Conservation (phyloP, 768 basidiomycete genomes). For the Suillus plorans region DNA sequence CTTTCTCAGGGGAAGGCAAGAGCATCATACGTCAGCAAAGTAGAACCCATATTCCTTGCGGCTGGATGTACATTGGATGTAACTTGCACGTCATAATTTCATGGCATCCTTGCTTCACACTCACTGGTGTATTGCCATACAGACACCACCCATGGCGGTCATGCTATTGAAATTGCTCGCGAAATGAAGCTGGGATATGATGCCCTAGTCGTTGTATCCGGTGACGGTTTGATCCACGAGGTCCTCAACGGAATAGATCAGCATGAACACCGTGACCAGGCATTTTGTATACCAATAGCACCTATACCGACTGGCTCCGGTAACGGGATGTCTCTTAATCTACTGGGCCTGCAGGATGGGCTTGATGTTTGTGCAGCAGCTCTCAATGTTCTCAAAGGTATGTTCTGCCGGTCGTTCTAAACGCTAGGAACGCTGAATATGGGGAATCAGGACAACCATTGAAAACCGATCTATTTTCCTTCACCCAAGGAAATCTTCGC, state of each 20-base stretch:
- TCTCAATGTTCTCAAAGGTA: constrained; percentile 81
- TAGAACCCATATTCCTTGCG: constrained; percentile 71
- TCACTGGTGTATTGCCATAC: constrained; percentile 1
- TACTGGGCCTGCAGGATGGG: constrained; percentile 69
- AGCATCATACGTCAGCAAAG: constrained; percentile 49
- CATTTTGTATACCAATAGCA: constrained; percentile 67
- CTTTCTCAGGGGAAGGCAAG: constrained; percentile 57
- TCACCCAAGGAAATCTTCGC: constrained; percentile 65
- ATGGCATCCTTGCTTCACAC: neutral
- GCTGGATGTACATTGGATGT: constrained; percentile 65
- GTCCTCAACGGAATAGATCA: constrained; percentile 79
- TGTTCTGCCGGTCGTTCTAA: neutral
- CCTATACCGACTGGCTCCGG: constrained; percentile 84
- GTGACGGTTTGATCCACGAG: constrained; percentile 85
- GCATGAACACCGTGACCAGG: constrained; percentile 56
- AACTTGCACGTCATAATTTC: constrained; percentile 40
- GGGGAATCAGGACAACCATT: constrained; percentile 60
- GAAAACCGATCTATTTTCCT: constrained; percentile 73
- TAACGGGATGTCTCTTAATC: constrained; percentile 72
- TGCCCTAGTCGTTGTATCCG: constrained; percentile 73
- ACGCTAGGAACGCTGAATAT: constrained; percentile 2
- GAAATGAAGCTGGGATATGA: constrained; percentile 61
- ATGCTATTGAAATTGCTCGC: constrained; percentile 67
- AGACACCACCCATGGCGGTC: constrained; percentile 65
- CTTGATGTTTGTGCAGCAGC: constrained; percentile 71